Evolutionary conservation across 2,329 filamentous ascomycete genomes (phyloP).

Genomic region (Hypoxylon sp.): DNA sequence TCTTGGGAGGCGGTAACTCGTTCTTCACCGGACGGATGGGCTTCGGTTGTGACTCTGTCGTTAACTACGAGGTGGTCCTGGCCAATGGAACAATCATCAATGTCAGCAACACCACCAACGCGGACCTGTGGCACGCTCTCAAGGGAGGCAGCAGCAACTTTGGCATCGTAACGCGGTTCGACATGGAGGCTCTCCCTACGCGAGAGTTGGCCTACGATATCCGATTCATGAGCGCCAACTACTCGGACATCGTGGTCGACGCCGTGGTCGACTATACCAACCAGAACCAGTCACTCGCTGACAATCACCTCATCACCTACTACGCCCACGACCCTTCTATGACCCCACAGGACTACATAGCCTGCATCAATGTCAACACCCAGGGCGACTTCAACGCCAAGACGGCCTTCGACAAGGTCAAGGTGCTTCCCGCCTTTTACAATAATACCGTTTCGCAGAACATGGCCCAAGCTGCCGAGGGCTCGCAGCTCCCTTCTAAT

Average conservation of each 20-base stretch:
- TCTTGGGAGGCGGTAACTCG: constrained; percentile 42
- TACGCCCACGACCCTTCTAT: constrained; percentile 23
- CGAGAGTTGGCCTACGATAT: constrained; percentile 35
- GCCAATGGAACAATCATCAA: constrained; percentile 52
- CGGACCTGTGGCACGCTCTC: constrained; percentile 56
- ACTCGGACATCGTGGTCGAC: constrained; percentile 35
- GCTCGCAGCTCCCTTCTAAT: constrained; percentile 26
- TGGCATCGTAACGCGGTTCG: constrained; percentile 51
- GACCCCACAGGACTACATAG: constrained; percentile 21
- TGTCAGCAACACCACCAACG: constrained; percentile 48
- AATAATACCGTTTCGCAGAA: constrained; percentile 21
- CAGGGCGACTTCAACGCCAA: constrained; percentile 27
- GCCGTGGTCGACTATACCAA: constrained; percentile 34
- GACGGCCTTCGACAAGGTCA: constrained; percentile 31
- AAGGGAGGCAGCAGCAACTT: constrained; percentile 59
- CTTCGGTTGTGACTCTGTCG: constrained; percentile 51
- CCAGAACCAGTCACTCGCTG: constrained; percentile 32
- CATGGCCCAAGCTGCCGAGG: constrained; percentile 35
- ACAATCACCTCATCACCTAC: constrained; percentile 37
- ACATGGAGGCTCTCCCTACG: constrained; percentile 44
- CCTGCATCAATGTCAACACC: constrained; percentile 36
- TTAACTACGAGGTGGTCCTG: constrained; percentile 54
- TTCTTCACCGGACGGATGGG: constrained; percentile 42
- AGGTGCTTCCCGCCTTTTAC: constrained; percentile 25
- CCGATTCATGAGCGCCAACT: constrained; percentile 26